These are phyloP conservation scores for Kuraishia cidri DNA, from an alignment of 805 yeast genomes.

Conservation along the genomic window DNA sequence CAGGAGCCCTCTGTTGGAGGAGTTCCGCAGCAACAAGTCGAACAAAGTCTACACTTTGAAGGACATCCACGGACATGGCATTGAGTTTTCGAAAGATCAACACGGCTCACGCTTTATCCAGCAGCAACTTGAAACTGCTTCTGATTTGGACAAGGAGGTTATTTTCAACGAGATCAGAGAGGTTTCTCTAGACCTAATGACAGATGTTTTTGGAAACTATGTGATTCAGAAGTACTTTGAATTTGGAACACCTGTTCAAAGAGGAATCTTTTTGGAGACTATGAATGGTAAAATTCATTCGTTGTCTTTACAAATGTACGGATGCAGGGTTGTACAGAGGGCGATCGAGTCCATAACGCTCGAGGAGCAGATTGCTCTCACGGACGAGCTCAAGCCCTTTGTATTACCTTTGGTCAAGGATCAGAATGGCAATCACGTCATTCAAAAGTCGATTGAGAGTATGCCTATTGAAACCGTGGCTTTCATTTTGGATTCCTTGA, in stretches of 20 bases:
- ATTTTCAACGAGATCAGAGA: slow-evolving; percentile 80
- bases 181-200: slow-evolving; percentile 70
- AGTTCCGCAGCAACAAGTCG: slow-evolving; percentile 59
- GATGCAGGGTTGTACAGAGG: slow-evolving; percentile 93
- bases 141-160: slow-evolving; percentile 63
- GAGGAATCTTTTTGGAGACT: slow-evolving; percentile 52
- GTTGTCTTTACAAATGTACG: slow-evolving; percentile 90
- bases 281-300: slow-evolving; percentile 71
- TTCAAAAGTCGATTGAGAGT: slow-evolving; percentile 87
- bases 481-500: slow-evolving; percentile 66
- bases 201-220: slow-evolving; percentile 96
- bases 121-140: slow-evolving; percentile 63
- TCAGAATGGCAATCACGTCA: slow-evolving; percentile 97
- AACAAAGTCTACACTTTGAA: slow-evolving; percentile 54
- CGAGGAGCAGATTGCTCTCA: slow-evolving; percentile 57
- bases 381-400: slow-evolving; percentile 55
- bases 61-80: slow-evolving; percentile 79
- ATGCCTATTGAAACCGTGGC: slow-evolving; percentile 64
- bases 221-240: slow-evolving; percentile 94
- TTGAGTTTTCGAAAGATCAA: slow-evolving; percentile 92
- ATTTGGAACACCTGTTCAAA: slow-evolving; percentile 64
- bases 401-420: slow-evolving; percentile 74
- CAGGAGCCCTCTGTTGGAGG: slow-evolving; percentile 77
- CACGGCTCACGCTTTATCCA: slow-evolving; percentile 97
- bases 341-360: slow-evolving; percentile 70